A percentile compares a stretch with the other conserved stretches of the same genome.
phyloP scores from a whole-genome alignment of 495 filamentous ascomycete genomes.

The Margaritispora aquatica region DNA sequence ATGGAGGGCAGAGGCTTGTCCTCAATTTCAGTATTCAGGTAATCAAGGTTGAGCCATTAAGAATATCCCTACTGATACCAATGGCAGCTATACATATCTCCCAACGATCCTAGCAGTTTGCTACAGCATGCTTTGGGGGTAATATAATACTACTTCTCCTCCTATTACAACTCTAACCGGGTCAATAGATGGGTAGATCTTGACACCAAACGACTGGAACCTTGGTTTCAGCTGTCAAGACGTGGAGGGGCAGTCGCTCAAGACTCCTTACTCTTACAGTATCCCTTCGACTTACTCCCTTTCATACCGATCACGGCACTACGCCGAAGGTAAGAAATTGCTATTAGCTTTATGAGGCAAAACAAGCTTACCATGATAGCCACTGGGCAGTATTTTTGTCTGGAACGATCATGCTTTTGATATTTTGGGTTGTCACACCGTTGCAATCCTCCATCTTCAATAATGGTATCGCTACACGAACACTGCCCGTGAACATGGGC shows the following conservation, averaged over 20 bases:
- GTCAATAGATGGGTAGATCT: constrained; percentile 35
- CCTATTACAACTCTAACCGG: no score
- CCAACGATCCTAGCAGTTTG: constrained; percentile 37
- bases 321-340: constrained; percentile 25
- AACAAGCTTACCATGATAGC: constrained; percentile 17
- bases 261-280: constrained; percentile 38
- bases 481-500: constrained; percentile 2
- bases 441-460: constrained; percentile 35
- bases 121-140: constrained; percentile 37
- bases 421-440: constrained; percentile 41
- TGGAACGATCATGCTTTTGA: constrained; percentile 30
- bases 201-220: constrained; percentile 40
- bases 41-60: not conserved
- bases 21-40: not conserved
- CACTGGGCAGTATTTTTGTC: constrained; percentile 38
- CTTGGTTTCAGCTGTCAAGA: constrained; percentile 39
- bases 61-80: not conserved
- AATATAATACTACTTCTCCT: no score
- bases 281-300: constrained; percentile 43
- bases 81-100: constrained; percentile 28
- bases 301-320: constrained; percentile 38
- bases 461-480: constrained; percentile 12
- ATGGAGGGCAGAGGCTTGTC: constrained; percentile 23
- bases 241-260: constrained; percentile 29
- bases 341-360: not conserved